Evolutionary conservation across 1,284 basidiomycete genomes (phyloP).

Genomic region (Porodaedalea pini): DNA sequence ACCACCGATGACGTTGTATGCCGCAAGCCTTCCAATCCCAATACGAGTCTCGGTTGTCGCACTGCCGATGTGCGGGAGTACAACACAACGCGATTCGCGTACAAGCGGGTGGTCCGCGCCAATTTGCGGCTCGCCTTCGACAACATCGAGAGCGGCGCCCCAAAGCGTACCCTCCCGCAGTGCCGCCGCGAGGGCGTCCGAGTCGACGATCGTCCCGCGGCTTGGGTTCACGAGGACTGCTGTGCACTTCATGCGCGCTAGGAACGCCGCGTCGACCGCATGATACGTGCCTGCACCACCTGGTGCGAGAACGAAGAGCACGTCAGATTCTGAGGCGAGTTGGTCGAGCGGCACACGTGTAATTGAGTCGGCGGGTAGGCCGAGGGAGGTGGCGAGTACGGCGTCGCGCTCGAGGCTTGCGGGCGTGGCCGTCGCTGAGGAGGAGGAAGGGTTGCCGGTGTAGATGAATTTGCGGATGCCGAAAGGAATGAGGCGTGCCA

Average conservation of each 20-base stretch:
- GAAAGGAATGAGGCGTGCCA: slow-evolving; percentile 76
- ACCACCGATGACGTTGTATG: slow-evolving; percentile 60
- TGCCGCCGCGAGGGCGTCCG: slow-evolving; percentile 81
- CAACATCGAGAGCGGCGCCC: slow-evolving; percentile 91
- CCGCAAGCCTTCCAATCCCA: slow-evolving; percentile 78
- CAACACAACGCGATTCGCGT: slow-evolving; percentile 66
- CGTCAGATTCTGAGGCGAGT: slow-evolving; percentile 73
- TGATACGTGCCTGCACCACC: slow-evolving; percentile 73
- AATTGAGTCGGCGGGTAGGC: slow-evolving; percentile 44
- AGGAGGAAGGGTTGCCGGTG: slow-evolving; percentile 49
- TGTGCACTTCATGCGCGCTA: slow-evolving; percentile 81
- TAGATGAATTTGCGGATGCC: slow-evolving; percentile 71
- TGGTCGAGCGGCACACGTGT: slow-evolving; percentile 57
- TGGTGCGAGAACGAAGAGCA: slow-evolving; percentile 82
- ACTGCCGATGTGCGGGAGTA: slow-evolving; percentile 89
- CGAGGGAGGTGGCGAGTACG: slow-evolving; percentile 44
- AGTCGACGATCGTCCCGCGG: slow-evolving; percentile 83
- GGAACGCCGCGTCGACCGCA: slow-evolving; percentile 68
- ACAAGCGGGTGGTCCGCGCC: slow-evolving; percentile 75
- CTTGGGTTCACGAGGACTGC: slow-evolving; percentile 79
- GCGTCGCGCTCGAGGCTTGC: slow-evolving; percentile 46
- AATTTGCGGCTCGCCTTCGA: slow-evolving; percentile 88
- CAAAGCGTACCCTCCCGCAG: slow-evolving; percentile 76
- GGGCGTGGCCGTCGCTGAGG: slow-evolving; percentile 27
- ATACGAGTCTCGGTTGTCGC: slow-evolving; percentile 83